phyloP scores from a whole-genome alignment of 306 rosid genomes.

The Vicia sativa region DNA sequence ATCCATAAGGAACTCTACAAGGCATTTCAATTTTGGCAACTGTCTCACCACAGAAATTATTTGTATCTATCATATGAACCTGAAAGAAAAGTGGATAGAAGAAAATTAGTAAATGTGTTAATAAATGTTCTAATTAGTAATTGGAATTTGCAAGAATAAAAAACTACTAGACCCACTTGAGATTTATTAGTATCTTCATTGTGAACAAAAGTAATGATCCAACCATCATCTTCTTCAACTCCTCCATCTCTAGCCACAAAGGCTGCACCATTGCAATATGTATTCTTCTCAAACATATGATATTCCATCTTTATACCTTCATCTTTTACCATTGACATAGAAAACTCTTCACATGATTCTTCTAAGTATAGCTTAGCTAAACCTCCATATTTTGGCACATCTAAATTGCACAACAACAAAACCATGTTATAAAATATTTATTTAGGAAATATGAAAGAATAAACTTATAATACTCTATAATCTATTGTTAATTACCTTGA shows the following conservation, averaged over 20 bases:
- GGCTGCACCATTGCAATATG: constrained; percentile 63
- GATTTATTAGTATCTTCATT: constrained; percentile 59
- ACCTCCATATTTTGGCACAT: constrained; percentile 56
- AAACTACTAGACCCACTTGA: constrained; percentile 41
- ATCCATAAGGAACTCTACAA: constrained; percentile 75
- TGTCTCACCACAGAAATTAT: constrained; percentile 48
- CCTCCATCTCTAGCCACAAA: constrained; percentile 58
- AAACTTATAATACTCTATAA: neutral
- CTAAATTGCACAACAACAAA: constrained; percentile 34
- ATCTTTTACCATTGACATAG: constrained; percentile 42
- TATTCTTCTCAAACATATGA: constrained; percentile 62
- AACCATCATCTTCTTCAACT: constrained; percentile 76
- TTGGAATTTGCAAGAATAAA: neutral
- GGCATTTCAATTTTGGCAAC: constrained; percentile 62
- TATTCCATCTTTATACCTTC: constrained; percentile 51
- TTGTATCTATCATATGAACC: constrained; percentile 64
- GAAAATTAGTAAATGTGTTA: neutral
- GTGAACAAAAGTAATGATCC: constrained; percentile 77
- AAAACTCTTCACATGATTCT: constrained; percentile 42
- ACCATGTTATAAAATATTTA: constrained; percentile 1
- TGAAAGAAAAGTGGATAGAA: constrained; percentile 8
- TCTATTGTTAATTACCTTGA: constrained; percentile 50
- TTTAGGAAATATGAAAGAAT: constrained; percentile 1
- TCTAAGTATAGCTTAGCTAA: constrained; percentile 64
- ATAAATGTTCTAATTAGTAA: neutral